These are phyloP conservation scores for Acer campestre DNA, from an alignment of 345 rosid species.

Conservation along the genomic window DNA sequence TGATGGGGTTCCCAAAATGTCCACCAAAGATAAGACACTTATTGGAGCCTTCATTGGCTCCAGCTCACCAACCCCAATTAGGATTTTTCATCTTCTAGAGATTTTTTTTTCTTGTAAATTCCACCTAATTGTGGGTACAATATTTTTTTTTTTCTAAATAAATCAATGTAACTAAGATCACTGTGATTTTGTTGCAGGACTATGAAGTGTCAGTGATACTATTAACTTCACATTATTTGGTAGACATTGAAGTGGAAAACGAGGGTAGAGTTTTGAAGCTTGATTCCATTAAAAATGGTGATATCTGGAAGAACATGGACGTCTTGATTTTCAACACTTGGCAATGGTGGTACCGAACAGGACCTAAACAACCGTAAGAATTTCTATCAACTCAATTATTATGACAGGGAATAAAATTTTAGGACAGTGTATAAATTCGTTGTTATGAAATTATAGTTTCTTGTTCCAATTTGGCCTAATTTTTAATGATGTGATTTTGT, in stretches of 20 bases:
- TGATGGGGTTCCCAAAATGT: no score
- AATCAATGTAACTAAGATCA: no score
- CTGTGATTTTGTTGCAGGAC: slow-evolving; percentile 40
- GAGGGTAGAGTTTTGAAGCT: slow-evolving; percentile 62
- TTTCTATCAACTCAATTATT: neutral
- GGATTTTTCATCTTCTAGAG: no score
- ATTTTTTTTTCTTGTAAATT: no score
- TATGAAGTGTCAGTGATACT: slow-evolving; percentile 45
- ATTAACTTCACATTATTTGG: slow-evolving; percentile 39
- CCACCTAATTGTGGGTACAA: neutral
- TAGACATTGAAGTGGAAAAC: slow-evolving; percentile 48
- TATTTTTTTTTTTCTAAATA: no score
- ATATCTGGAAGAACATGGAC: slow-evolving; percentile 53
- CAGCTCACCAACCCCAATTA: neutral
- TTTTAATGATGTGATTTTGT: neutral
- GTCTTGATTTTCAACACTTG: slow-evolving; percentile 66
- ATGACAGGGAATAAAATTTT: no score
- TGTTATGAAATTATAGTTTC: no score
- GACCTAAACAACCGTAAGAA: slow-evolving; percentile 58
- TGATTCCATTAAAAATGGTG: slow-evolving; percentile 47
- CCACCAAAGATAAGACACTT: neutral
- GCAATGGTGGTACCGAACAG: slow-evolving; percentile 75
- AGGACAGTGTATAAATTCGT: no score
- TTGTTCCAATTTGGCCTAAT: no score
- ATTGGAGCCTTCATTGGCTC: neutral